phyloP scores from a whole-genome alignment of 495 filamentous ascomycete genomes.

The Hypoxylon cercidicola region DNA sequence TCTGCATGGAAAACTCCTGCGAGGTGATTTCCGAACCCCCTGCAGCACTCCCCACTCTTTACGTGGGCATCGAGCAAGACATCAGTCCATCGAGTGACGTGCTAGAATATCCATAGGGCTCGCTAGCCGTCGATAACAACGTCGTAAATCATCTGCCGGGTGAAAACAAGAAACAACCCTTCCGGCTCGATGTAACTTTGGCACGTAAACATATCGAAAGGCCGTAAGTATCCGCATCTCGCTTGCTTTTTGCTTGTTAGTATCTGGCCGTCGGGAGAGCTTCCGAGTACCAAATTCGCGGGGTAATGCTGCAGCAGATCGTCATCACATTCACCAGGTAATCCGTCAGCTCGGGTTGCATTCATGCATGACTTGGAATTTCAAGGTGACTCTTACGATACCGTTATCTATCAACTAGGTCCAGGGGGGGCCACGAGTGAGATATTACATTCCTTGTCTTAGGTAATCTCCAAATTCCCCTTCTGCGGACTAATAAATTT shows the following conservation, averaged over 20 bases:
- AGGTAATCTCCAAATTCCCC: not conserved
- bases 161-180: constrained; percentile 5
- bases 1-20: not conserved
- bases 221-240: constrained; percentile 3
- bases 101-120: constrained; percentile 19
- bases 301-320: constrained; percentile 19
- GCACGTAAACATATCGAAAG: not conserved
- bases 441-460: not conserved
- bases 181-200: constrained; percentile 21
- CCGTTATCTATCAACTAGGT: not conserved
- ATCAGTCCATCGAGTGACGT: constrained; percentile 24
- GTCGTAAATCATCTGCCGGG: constrained; percentile 24
- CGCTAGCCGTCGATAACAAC: constrained; percentile 4
- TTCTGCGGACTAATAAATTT: too few species aligned
- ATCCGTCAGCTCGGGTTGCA: not conserved
- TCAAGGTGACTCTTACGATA: not conserved
- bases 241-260: constrained; percentile 3
- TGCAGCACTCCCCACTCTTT: constrained; percentile 18
- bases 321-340: constrained; percentile 5
- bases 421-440: not conserved
- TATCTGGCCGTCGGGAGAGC: not conserved
- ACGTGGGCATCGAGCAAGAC: not conserved
- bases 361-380: not conserved
- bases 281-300: constrained; percentile 17
- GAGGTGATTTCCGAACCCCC: constrained; percentile 15